phyloP scores from a whole-genome alignment of 2,329 filamentous ascomycete species.

The Clonostachys rhizophaga region DNA sequence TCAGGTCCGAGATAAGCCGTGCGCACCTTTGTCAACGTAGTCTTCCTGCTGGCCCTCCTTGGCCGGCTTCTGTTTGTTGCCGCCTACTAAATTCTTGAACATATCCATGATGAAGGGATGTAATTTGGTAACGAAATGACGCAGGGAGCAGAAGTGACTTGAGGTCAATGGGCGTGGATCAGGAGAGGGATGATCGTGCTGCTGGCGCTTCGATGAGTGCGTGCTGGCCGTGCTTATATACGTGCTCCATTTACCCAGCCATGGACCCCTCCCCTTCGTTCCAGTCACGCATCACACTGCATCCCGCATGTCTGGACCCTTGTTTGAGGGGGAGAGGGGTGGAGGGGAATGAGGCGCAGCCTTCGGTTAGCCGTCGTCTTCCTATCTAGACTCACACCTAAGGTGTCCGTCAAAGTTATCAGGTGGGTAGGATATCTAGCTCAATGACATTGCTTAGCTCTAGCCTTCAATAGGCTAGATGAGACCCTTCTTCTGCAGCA shows the following conservation, averaged over 20 bases:
- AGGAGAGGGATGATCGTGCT: neutral
- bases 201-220: neutral
- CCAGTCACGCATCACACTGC: neutral
- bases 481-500: too few species aligned
- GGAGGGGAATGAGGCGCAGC: neutral
- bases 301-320: neutral
- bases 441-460: too few species aligned
- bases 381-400: too few species aligned
- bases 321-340: neutral
- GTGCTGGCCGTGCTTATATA: too few species aligned
- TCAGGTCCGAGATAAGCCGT: neutral
- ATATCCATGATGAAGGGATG: conserved; percentile 6
- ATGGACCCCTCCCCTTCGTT: neutral
- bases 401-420: too few species aligned
- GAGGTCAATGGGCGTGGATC: neutral
- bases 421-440: too few species aligned
- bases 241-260: too few species aligned
- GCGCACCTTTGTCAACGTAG: conserved; percentile 18
- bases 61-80: conserved; percentile 4
- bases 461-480: too few species aligned
- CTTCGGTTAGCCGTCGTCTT: neutral
- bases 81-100: conserved; percentile 4
- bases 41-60: conserved; percentile 17
- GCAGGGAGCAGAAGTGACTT: neutral
- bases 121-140: too few species aligned